Conservation (phyloP, 192 early-diverging fungal genomes). For the Coemansia asiatica region DNA sequence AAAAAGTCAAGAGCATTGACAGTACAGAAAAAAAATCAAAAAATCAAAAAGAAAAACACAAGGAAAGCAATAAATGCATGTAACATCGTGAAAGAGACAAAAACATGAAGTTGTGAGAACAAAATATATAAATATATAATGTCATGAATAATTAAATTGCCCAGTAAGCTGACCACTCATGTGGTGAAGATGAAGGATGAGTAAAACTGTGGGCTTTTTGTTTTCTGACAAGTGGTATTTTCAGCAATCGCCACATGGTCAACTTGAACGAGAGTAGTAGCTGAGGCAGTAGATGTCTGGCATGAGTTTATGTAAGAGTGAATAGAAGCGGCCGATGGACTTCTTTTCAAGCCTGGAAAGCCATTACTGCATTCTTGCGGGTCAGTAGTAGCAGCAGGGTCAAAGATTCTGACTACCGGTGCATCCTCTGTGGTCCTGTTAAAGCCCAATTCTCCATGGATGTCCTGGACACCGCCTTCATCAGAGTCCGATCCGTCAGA, state of each 20-base stretch:
- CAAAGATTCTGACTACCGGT: not conserved
- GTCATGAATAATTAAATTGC: slow-evolving; percentile 5
- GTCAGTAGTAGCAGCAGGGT: not conserved
- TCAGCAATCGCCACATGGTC: not conserved
- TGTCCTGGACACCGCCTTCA: not conserved
- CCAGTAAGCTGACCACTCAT: slow-evolving; percentile 2
- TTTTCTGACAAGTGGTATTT: not conserved
- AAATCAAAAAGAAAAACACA: not conserved
- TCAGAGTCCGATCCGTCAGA: not conserved
- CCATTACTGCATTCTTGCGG: not conserved
- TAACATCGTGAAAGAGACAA: not conserved
- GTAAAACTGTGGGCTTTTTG: not conserved
- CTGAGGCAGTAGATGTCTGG: not conserved
- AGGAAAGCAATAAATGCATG: slow-evolving; percentile 7
- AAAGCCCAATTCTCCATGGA: not conserved
- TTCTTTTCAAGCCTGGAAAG: slow-evolving; percentile 21
- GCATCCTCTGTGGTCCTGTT: not conserved
- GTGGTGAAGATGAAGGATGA: slow-evolving; percentile 1
- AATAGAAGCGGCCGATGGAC: slow-evolving; percentile 16
- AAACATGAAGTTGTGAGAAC: not conserved
- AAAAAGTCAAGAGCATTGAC: not conserved
- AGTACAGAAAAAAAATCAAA: not conserved
- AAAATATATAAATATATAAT: not conserved
- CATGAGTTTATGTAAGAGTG: slow-evolving; percentile 8
- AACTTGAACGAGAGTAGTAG: not conserved